Evolutionary conservation across 2,329 filamentous ascomycete genomes (phyloP), one percentile per base, ranked within the genome.

Genomic region (Malbranchea cinnamomea): DNA sequence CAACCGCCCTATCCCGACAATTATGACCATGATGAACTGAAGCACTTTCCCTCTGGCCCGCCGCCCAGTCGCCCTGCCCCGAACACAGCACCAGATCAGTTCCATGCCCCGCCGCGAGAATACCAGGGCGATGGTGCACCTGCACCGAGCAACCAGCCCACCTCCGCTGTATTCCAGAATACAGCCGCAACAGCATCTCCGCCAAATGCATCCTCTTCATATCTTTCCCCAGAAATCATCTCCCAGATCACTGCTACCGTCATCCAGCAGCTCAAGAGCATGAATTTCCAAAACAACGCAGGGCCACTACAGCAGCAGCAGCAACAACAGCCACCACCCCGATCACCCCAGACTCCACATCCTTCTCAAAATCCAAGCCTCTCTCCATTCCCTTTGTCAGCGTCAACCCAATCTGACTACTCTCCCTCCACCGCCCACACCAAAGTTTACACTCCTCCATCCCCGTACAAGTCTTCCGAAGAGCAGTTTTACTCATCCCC

Each of bases 231-330:
- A 17, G 26, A 15, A 19, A 9, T 28, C 14, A 18, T 23, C 15
- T 11, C 30, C 27, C 65, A 71, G 37, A 70, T 76, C 40, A 73
- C 68, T 1, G 63, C 64, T 32, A 65, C 57, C 33, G 63, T 71
- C 15, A 66, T 71, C 27, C 67, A 70, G 46, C 66, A 74, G 34
- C 56, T 72, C 40, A 70, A 65, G 41, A 56, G 52, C 23, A 53
- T 59, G 27, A 57, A 56, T 26, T 36, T 59, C 35, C 44, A 52
- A 31, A 32, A 32, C 42, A 49, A 46, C 29, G 28, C 41, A n/a
- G n/a, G n/a, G n/a, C n/a, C n/a, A n/a, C n/a, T n/a, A n/a, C n/a
- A n/a, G n/a, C n/a, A n/a, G n/a, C n/a, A n/a, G n/a, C n/a, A 32
- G 10, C 42, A 28, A 22, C 43, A 41, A 24, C 44, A 49, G 32